Conservation (phyloP, 2,329 filamentous ascomycete species). For the Beauveria varroae region DNA sequence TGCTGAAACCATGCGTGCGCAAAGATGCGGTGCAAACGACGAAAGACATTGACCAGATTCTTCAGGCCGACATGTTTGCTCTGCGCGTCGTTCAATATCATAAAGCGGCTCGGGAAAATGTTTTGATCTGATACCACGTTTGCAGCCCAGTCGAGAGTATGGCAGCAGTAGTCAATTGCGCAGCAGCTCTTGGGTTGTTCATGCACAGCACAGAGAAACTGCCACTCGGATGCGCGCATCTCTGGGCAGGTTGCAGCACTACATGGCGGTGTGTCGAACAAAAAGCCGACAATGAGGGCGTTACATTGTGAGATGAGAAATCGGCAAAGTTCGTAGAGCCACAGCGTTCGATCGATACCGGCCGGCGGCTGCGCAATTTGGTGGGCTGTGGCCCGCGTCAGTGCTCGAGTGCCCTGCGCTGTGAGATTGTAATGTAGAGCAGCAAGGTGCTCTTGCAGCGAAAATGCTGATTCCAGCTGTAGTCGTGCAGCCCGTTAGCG, state of each 20-base stretch:
- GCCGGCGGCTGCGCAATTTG: slow-evolving; percentile 73
- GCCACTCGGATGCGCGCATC: slow-evolving; percentile 98
- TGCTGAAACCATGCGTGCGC: slow-evolving; percentile 99
- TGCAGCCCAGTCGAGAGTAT: slow-evolving; percentile 95
- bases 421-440: slow-evolving; percentile 82
- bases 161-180: slow-evolving; percentile 98
- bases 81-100: slow-evolving; percentile 46
- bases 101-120: slow-evolving; percentile 83
- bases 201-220: slow-evolving; percentile 96
- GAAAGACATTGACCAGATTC: slow-evolving; percentile 91
- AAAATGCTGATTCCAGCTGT: slow-evolving; percentile 93
- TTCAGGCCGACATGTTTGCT: slow-evolving; percentile 61
- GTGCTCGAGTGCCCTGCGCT: slow-evolving; percentile 56
- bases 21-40: slow-evolving; percentile 90
- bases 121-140: slow-evolving; percentile 92
- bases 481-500: slow-evolving; percentile 13
- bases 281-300: slow-evolving; percentile 82
- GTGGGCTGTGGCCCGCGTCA: slow-evolving; percentile 67
- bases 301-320: slow-evolving; percentile 95
- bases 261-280: slow-evolving; percentile 84
- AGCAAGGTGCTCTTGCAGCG: slow-evolving; percentile 93
- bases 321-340: slow-evolving; percentile 96
- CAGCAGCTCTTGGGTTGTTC: slow-evolving; percentile 95
- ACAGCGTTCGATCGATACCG: slow-evolving; percentile 77
- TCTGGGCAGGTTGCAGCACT: slow-evolving; percentile 86